These are phyloP conservation scores for Alternaria sp. DNA, from an alignment of 2,329 filamentous ascomycete genomes.

Conservation along the genomic window DNA sequence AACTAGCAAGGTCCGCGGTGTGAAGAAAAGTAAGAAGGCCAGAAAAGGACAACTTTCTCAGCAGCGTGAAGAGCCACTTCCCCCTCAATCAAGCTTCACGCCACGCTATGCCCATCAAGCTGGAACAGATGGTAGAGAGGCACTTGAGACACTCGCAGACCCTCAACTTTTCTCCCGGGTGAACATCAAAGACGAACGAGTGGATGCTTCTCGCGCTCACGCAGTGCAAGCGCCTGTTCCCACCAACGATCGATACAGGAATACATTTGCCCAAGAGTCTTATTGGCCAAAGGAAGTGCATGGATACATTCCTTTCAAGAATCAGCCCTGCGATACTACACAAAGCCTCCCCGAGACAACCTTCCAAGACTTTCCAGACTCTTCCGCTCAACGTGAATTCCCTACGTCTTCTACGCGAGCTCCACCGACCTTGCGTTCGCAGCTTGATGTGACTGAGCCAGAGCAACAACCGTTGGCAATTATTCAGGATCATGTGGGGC, in stretches of 20 bases:
- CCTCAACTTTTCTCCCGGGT: background rate
- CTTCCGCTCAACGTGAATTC: background rate
- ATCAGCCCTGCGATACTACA: background rate
- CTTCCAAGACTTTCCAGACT: background rate
- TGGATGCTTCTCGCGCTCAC: background rate
- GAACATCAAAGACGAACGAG: background rate
- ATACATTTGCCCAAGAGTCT: background rate
- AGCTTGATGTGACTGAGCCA: background rate
- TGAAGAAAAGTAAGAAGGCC: conserved; percentile 11
- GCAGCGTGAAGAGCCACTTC: conserved; percentile 8
- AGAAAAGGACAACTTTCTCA: conserved; percentile 8
- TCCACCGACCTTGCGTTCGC: background rate
- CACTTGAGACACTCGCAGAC: background rate
- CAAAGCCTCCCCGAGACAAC: background rate
- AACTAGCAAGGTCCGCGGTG: background rate
- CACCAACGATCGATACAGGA: background rate
- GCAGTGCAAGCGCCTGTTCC: background rate
- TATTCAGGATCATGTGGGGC: background rate
- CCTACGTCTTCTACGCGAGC: background rate
- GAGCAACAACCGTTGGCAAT: background rate
- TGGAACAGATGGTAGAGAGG: background rate
- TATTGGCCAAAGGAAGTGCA: background rate
- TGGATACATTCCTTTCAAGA: background rate
- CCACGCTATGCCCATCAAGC: background rate
- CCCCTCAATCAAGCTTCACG: conserved; percentile 2